Base-by-base conservation (phyloP, 2,329 filamentous ascomycete species). In the Arthrinium puccinioides region DNA sequence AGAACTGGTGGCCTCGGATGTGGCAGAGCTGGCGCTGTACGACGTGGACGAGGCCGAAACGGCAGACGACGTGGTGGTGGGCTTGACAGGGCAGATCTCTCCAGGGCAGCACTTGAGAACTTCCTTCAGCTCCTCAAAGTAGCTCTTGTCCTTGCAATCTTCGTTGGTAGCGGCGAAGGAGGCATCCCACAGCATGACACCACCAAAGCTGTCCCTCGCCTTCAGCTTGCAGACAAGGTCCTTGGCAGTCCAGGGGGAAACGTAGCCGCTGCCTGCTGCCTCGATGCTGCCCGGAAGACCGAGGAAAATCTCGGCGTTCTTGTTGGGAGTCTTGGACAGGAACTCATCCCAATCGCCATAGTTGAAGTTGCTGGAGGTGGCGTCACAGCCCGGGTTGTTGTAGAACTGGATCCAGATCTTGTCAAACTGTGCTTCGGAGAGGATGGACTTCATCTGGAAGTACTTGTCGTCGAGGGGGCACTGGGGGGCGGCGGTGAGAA, bases 361-460 rank as follows among this genome's bases (percentile, higher is more conserved):
- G 55, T 69, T 70, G 54, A 68, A 64, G 21, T 44, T 44, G 9
- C 49, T 41, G 13, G 42, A 32, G 29, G 53, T 47, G 19, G 56
- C 51, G 30, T 63, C 58, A 46, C 65, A 69, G 15, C 33, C 44
- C 1, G 48, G 46, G 49, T 70, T 70, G 57, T 70, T 69, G 56
- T 69, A 71, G 52, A 70, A 72, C 53, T 70, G 67, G 35, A 72
- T 51, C 48, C 66, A 69, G 27, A 67, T 52, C 11, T 61, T 56
- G 19, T 66, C 62, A 21, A 53, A 53, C 18, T 42, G 24, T 26
- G 59, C 51, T 21, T 52, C 34, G 19, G 59, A 46, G 15, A 68
- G 54, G 26, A 75, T 65, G 2, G 49, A 43, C 31, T 61, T 60
- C 50, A 75, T 66, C 40, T 63, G 47, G 20, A 73, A 55, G 37